Percentiles rank a stretch among this genome's conserved stretches.
phyloP scores from a whole-genome alignment of 768 basidiomycete genomes.

The Leccinum subgranulosum region DNA sequence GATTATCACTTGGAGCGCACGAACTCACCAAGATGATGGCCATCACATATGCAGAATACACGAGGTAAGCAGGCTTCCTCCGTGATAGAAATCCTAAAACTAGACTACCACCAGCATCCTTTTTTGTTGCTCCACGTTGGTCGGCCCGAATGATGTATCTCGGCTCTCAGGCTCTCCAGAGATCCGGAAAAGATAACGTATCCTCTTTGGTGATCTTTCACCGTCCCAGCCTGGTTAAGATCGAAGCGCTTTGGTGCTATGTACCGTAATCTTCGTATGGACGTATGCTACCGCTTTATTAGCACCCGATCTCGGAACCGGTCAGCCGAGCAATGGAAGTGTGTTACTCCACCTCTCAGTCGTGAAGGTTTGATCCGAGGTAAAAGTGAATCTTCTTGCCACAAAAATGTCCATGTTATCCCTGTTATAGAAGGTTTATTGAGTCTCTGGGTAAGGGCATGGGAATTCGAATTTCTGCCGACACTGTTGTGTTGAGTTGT shows the following conservation, averaged over 20 bases:
- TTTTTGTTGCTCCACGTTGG: not conserved
- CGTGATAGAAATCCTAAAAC: slow-evolving; percentile 39
- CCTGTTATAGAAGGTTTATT: no score
- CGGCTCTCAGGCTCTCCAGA: slow-evolving; percentile 30
- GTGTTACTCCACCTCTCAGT: no score
- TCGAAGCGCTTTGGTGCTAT: slow-evolving; percentile 38
- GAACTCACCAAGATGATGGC: no score
- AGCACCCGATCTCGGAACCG: slow-evolving; percentile 44
- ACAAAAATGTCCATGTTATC: no score
- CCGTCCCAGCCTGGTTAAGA: slow-evolving; percentile 23
- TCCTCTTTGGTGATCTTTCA: slow-evolving; percentile 52
- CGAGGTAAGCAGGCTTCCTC: no score
- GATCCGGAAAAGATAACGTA: slow-evolving; percentile 40
- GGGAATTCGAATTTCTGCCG: slow-evolving; percentile 37
- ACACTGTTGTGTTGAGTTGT: slow-evolving; percentile 37
- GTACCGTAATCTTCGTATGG: slow-evolving; percentile 45
- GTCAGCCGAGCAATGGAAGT: slow-evolving; percentile 7
- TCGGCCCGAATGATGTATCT: not conserved
- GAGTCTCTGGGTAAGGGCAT: slow-evolving; percentile 31
- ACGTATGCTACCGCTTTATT: slow-evolving; percentile 43
- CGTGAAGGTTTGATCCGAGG: no score
- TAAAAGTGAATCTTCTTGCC: no score
- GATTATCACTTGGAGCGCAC: not conserved
- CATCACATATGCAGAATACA: no score
- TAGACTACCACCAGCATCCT: slow-evolving; percentile 53